Evolutionary conservation across 768 basidiomycete genomes (phyloP).

Genomic region (Lactarius pseudohatsudake): DNA sequence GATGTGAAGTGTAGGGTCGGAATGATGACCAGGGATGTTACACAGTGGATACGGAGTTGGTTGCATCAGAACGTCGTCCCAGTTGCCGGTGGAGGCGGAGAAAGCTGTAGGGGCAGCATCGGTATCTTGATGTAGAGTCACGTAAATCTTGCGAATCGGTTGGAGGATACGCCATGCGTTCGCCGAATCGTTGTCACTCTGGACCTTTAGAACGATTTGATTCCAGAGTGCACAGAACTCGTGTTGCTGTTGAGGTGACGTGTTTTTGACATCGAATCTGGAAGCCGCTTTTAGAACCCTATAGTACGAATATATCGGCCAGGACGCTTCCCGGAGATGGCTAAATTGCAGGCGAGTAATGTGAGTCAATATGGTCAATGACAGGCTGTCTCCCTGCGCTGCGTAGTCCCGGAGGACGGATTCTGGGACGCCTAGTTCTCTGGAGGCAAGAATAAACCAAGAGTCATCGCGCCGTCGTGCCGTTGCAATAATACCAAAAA

Average conservation of each 20-base stretch:
- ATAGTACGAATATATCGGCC: neutral
- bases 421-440: neutral
- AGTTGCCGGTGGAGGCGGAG: too few species aligned
- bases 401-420: neutral
- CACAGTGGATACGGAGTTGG: too few species aligned
- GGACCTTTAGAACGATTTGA: neutral
- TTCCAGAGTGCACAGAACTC: neutral
- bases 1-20: too few species aligned
- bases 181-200: fast-evolving
- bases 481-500: neutral
- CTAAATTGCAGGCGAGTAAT: neutral
- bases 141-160: too few species aligned
- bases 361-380: neutral
- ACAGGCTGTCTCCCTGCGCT: neutral
- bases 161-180: too few species aligned
- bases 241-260: neutral
- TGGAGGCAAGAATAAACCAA: neutral
- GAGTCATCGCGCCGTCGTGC: neutral
- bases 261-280: neutral
- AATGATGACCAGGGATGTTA: too few species aligned
- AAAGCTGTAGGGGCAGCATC: too few species aligned
- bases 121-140: too few species aligned
- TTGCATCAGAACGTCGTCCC: fast-evolving
- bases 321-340: neutral
- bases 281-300: neutral